Percentiles rank a stretch among this genome's conserved stretches.
These are phyloP conservation scores for Naematelia encephala DNA, from an alignment of 768 basidiomycete genomes.

Conservation along the genomic window DNA sequence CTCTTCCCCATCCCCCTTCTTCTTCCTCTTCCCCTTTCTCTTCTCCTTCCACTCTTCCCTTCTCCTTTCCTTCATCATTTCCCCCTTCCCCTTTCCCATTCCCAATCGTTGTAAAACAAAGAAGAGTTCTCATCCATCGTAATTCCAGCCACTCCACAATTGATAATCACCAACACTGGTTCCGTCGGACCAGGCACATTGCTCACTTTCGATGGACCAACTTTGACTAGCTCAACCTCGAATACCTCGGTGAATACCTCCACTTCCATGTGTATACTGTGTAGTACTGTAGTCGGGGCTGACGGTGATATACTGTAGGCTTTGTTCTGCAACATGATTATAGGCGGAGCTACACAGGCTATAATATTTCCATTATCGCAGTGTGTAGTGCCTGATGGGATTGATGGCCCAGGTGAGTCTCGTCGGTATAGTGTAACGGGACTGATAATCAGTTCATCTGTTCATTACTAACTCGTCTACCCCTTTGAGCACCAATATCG, in stretches of 20 bases:
- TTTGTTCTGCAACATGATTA: slow-evolving; percentile 34
- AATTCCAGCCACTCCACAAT: slow-evolving; percentile 15
- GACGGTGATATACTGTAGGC: too few relatives aligned
- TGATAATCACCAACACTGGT: slow-evolving; percentile 18
- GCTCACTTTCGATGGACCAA: slow-evolving; percentile 24
- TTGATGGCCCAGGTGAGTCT: slow-evolving; percentile 24
- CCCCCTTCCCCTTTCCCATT: background rate
- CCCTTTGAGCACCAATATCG: slow-evolving; percentile 22
- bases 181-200: slow-evolving; percentile 9
- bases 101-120: background rate
- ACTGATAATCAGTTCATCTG: slow-evolving; percentile 13
- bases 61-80: slow-evolving; percentile 1
- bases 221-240: too few relatives aligned
- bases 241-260: too few relatives aligned
- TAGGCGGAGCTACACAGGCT: slow-evolving; percentile 23
- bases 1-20: too few relatives aligned
- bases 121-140: too few relatives aligned
- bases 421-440: background rate
- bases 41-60: background rate
- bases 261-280: too few relatives aligned
- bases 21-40: background rate
- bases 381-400: slow-evolving; percentile 26
- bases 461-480: slow-evolving; percentile 20
- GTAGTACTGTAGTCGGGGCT: too few relatives aligned
- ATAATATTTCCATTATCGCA: slow-evolving; percentile 21